Percentiles rank a stretch among this genome's conserved stretches.
Evolutionary conservation across 1,284 basidiomycete species (phyloP).

Genomic region (Melampsora americana): DNA sequence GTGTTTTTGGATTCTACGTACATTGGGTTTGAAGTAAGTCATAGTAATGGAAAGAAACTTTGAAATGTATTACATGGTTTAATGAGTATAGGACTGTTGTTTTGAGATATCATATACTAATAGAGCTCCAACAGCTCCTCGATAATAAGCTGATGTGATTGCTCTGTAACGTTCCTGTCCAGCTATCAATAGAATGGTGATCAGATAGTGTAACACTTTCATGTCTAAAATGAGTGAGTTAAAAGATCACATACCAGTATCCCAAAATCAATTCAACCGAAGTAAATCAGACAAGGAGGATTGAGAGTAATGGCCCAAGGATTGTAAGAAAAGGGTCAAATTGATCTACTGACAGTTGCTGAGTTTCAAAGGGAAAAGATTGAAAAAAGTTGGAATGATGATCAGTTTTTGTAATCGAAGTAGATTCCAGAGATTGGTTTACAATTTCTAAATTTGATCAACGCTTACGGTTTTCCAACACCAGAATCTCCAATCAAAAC

Average conservation of each 20-base stretch:
- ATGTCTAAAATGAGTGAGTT: constrained; percentile 1
- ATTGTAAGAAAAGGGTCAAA: background rate
- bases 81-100: constrained; percentile 90
- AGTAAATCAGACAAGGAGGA: background rate
- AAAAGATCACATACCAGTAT: constrained; percentile 71
- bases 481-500: constrained; percentile 98
- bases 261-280: constrained; percentile 63
- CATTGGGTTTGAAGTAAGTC: no score
- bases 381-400: background rate
- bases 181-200: constrained; percentile 59
- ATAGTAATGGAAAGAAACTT: no score
- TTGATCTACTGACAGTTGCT: background rate
- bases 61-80: no score
- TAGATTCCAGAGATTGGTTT: no score
- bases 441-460: no score
- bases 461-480: constrained; percentile 76
- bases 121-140: constrained; percentile 76
- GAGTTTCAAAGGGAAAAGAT: background rate
- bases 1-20: no score
- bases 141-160: constrained; percentile 98
- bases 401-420: no score
- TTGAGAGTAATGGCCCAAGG: background rate
- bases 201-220: background rate
- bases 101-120: constrained; percentile 61
- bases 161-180: constrained; percentile 98